Evolutionary conservation across 139 green algal genomes (phyloP).

Genomic region (Chlamydomonas asymmetrica): DNA sequence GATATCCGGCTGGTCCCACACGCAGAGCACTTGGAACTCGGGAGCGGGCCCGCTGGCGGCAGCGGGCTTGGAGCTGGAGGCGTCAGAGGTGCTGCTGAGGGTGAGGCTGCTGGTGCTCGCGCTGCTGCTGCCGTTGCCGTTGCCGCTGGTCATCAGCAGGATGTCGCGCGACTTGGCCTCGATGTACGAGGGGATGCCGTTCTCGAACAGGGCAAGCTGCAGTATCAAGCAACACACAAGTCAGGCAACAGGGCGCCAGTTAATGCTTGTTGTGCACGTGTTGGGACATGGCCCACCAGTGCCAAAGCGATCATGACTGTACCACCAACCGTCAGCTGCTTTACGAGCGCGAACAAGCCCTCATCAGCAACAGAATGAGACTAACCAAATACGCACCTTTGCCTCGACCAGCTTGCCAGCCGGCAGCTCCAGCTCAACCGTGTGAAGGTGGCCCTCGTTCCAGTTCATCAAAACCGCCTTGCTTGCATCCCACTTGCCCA

Average conservation of each 20-base stretch:
- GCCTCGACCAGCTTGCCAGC: slow-evolving; percentile 3
- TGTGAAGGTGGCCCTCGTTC: slow-evolving; percentile 10
- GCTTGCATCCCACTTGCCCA: slow-evolving; percentile 25
- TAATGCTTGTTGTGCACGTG: not conserved
- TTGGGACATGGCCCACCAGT: not conserved
- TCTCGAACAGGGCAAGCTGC: slow-evolving; percentile 23
- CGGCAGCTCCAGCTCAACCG: not conserved
- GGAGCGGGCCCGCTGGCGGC: not conserved
- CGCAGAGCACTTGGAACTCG: slow-evolving; percentile 24
- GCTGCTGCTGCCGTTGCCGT: not conserved
- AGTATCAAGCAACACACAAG: too few species aligned
- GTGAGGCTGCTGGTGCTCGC: not conserved
- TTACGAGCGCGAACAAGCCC: not conserved
- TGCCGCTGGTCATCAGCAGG: slow-evolving; percentile 18
- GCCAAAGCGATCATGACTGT: not conserved
- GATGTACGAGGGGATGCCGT: not conserved
- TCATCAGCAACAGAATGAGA: not conserved
- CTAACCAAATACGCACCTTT: slow-evolving; percentile 1
- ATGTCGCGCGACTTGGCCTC: slow-evolving; percentile 17
- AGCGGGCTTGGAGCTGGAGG: not conserved
- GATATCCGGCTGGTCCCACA: slow-evolving; percentile 2
- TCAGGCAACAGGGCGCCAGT: not conserved
- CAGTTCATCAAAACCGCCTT: slow-evolving; percentile 14
- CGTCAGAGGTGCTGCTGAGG: not conserved
- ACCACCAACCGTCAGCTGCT: too few species aligned